Evolutionary conservation across 1,284 basidiomycete species (phyloP).

Genomic region (Sporisorium sorghi): DNA sequence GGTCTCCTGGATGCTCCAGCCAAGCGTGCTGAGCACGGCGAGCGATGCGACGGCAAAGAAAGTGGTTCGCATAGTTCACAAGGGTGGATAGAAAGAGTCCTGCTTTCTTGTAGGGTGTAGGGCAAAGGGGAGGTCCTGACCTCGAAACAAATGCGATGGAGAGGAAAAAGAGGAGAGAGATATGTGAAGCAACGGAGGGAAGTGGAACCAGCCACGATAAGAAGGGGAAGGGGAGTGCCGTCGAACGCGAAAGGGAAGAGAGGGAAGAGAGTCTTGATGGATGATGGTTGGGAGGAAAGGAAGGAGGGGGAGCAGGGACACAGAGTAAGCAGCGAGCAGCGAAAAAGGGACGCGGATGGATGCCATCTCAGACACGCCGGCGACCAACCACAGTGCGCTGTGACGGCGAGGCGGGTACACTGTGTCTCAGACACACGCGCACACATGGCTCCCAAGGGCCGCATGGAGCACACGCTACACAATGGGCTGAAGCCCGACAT

Average conservation of each 20-base stretch:
- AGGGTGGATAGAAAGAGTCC: constrained; percentile 6
- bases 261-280: neutral
- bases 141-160: constrained; percentile 2
- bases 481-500: no score
- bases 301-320: neutral
- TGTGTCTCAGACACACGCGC: no score
- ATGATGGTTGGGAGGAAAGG: constrained; percentile 3
- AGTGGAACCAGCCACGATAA: constrained; percentile 42
- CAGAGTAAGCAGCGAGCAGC: neutral
- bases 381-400: no score
- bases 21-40: constrained; percentile 36
- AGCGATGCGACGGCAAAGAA: constrained; percentile 36
- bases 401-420: no score
- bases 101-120: constrained; percentile 6
- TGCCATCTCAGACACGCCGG: neutral
- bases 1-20: constrained; percentile 28
- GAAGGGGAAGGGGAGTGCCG: neutral
- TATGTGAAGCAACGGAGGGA: constrained; percentile 1
- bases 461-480: no score
- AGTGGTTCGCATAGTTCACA: constrained; percentile 28
- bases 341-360: constrained; percentile 2
- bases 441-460: no score
- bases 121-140: constrained; percentile 24
- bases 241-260: constrained; percentile 1
- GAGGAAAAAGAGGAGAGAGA: neutral